phyloP scores from a whole-genome alignment of 2,329 filamentous ascomycete species.

The Clonostachys solani region DNA sequence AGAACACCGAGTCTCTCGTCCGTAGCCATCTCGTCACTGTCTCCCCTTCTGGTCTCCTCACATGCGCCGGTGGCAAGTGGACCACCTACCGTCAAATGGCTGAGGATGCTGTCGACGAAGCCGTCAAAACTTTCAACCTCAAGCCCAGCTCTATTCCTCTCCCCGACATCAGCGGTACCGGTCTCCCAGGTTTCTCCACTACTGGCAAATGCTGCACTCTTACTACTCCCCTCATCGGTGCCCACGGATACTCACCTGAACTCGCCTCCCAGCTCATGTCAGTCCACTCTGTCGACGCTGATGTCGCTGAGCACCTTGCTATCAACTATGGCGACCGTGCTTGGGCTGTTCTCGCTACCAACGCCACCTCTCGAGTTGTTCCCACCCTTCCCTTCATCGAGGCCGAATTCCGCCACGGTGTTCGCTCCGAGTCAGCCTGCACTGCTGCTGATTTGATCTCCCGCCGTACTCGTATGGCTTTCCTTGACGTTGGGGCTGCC shows the following conservation, averaged over 20 bases:
- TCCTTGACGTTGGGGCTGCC: constrained; percentile 69
- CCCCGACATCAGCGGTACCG: constrained; percentile 64
- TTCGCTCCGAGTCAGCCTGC: constrained; percentile 69
- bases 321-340: constrained; percentile 50
- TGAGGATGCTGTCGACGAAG: constrained; percentile 79
- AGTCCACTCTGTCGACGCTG: constrained; percentile 27
- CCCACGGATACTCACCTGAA: constrained; percentile 59
- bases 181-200: constrained; percentile 38
- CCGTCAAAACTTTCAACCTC: constrained; percentile 62
- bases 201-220: constrained; percentile 74
- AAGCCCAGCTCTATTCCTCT: constrained; percentile 44
- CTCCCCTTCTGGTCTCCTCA: constrained; percentile 71
- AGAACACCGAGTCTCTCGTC: constrained; percentile 78
- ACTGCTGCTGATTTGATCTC: constrained; percentile 69
- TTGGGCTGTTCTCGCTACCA: constrained; percentile 60
- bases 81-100: constrained; percentile 89
- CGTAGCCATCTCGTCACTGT: constrained; percentile 77
- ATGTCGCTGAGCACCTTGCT: constrained; percentile 35
- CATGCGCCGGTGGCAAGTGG: constrained; percentile 83
- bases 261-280: constrained; percentile 26
- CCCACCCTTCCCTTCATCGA: constrained; percentile 68
- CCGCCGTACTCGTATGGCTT: constrained; percentile 68
- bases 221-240: constrained; percentile 67
- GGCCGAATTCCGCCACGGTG: constrained; percentile 68
- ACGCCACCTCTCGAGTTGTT: constrained; percentile 58